These are phyloP conservation scores for Pseudocohnilembus persalinus DNA, from an alignment of 169 alveolate species.

Conservation along the genomic window DNA sequence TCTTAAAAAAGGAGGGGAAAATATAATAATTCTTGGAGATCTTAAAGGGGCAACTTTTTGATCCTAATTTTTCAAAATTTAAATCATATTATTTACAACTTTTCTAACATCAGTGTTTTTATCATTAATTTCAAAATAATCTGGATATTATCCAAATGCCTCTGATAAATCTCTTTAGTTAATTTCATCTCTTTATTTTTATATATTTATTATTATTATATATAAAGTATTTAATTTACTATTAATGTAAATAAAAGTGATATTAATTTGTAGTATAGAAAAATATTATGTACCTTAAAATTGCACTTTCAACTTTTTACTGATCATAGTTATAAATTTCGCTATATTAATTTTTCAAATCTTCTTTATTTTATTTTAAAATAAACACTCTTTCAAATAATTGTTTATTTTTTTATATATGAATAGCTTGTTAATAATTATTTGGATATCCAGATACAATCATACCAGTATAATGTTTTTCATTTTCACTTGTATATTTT, in stretches of 20 bases:
- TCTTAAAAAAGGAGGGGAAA: not conserved
- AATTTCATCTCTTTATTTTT: not conserved
- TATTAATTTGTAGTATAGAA: not conserved
- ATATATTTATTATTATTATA: too few relatives aligned
- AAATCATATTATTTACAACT: not conserved
- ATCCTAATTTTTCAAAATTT: not conserved
- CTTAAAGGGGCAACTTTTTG: not conserved
- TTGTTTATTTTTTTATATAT: too few relatives aligned
- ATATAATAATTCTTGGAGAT: not conserved
- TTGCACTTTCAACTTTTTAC: not conserved
- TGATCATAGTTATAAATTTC: not conserved
- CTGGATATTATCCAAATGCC: not conserved
- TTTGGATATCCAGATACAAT: not conserved
- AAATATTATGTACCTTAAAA: not conserved
- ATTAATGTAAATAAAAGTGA: not conserved
- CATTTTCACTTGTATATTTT: not conserved
- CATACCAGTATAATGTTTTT: not conserved
- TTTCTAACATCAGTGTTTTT: not conserved
- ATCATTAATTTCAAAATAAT: not conserved
- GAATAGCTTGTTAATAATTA: not conserved
- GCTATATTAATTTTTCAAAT: not conserved
- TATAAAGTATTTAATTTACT: too few relatives aligned
- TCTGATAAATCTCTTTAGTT: not conserved
- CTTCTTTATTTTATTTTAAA: not conserved
- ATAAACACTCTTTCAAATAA: not conserved